Conservation (phyloP, 108 stramenopile genomes). For the Fistulifera pelliculosa region DNA sequence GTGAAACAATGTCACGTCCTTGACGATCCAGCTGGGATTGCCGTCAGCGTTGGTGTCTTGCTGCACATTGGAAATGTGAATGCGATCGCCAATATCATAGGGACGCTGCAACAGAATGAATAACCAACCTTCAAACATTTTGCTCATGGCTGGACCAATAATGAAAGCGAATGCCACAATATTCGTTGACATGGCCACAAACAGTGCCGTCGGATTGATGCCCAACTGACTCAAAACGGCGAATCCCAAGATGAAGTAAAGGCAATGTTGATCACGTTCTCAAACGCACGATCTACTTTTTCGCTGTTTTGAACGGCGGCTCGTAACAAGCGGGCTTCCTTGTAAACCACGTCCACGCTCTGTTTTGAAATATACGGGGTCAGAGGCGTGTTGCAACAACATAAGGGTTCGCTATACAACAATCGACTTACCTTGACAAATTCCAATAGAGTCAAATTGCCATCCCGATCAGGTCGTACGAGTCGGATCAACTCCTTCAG, state of each 20-base stretch:
- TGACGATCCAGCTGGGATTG: conserved; percentile 27
- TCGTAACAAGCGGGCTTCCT: conserved; percentile 41
- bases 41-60: conserved; percentile 8
- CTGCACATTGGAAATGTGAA: conserved; percentile 25
- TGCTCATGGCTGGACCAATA: conserved; percentile 36
- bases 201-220: conserved; percentile 13
- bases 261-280: conserved; percentile 40
- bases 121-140: conserved; percentile 14
- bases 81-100: conserved; percentile 65
- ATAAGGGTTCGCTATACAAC: conserved; percentile 6
- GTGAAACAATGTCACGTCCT: conserved; percentile 46
- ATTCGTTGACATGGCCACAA: conserved; percentile 37
- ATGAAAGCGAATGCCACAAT: conserved; percentile 46
- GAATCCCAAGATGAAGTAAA: conserved; percentile 32
- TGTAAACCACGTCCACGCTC: conserved; percentile 43
- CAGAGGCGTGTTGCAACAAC: conserved; percentile 6
- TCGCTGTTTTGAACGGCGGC: conserved; percentile 29
- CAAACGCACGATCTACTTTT: conserved; percentile 44
- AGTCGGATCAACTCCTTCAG: conserved; percentile 31
- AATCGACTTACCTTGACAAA: conserved; percentile 13
- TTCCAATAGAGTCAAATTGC: conserved; percentile 29
- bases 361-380: conserved; percentile 16
- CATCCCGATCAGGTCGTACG: conserved; percentile 57
- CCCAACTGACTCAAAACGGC: conserved; percentile 12
- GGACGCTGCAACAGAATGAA: conserved; percentile 50